A percentile compares a stretch with the other conserved stretches of the same genome.
phyloP scores from a whole-genome alignment of 2,329 filamentous ascomycete genomes.

The Cordyceps cicadae region DNA sequence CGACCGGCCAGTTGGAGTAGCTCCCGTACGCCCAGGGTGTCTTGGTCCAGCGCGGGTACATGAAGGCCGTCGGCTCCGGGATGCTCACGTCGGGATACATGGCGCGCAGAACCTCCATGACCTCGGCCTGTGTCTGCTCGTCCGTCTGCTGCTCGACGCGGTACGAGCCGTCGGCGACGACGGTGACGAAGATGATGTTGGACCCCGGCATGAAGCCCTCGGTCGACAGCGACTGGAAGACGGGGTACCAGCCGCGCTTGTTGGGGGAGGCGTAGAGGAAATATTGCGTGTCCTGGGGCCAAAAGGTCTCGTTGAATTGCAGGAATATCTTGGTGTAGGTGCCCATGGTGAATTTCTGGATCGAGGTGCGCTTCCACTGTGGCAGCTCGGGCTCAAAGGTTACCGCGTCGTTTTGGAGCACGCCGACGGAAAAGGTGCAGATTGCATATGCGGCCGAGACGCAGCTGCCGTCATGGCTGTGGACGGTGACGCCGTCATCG shows the following conservation, averaged over 20 bases:
- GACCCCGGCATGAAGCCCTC: conserved; percentile 51
- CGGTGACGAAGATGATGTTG: conserved; percentile 58
- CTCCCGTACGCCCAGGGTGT: conserved; percentile 44
- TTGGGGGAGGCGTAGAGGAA: conserved; percentile 37
- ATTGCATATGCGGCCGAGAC: conserved; percentile 54
- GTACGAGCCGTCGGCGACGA: conserved; percentile 48
- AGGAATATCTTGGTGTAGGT: conserved; percentile 68
- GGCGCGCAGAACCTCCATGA: conserved; percentile 46
- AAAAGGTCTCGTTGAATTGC: conserved; percentile 61
- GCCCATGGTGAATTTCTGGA: conserved; percentile 58
- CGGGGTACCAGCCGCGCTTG: conserved; percentile 38
- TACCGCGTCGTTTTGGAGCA: conserved; percentile 54
- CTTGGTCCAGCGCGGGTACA: conserved; percentile 51
- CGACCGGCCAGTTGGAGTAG: conserved; percentile 61
- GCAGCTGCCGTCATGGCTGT: conserved; percentile 45
- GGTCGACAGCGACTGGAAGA: conserved; percentile 55
- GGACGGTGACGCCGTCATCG: conserved; percentile 42
- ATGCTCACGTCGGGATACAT: conserved; percentile 53
- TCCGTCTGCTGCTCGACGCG: conserved; percentile 51
- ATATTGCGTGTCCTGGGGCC: conserved; percentile 38
- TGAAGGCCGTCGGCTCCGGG: conserved; percentile 52
- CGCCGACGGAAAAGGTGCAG: conserved; percentile 59
- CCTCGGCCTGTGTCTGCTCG: conserved; percentile 47
- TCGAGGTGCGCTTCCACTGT: conserved; percentile 54
- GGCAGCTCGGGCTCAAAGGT: conserved; percentile 52